These are phyloP conservation scores for Candida alai DNA, from an alignment of 805 yeast genomes.

Conservation along the genomic window DNA sequence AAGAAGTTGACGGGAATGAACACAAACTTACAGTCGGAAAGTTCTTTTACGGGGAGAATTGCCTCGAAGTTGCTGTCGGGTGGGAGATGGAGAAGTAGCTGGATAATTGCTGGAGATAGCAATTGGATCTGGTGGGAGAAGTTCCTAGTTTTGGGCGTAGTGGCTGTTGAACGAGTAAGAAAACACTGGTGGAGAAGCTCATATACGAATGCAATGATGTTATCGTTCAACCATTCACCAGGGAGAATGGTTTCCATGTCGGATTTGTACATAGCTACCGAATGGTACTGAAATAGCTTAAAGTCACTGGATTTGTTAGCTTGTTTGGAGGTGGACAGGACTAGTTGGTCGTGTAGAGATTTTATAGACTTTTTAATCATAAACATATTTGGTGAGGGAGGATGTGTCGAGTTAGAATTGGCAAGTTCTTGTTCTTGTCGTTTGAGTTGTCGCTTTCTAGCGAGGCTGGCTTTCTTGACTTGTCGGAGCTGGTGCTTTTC, in stretches of 20 bases:
- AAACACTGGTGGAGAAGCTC: constrained; percentile 39
- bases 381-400: constrained; percentile 12
- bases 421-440: constrained; percentile 12
- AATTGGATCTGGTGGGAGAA: constrained; percentile 24
- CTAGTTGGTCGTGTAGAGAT: constrained; percentile 10
- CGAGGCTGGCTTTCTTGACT: constrained; percentile 20
- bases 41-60: constrained; percentile 30
- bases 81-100: constrained; percentile 51
- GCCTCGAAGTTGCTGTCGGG: constrained; percentile 9
- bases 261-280: constrained; percentile 53
- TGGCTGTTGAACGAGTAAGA: too few relatives aligned
- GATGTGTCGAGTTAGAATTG: neutral
- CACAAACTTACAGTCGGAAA: constrained; percentile 39
- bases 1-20: constrained; percentile 66
- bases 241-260: constrained; percentile 57
- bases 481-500: constrained; percentile 20
- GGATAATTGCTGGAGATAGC: constrained; percentile 61
- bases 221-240: constrained; percentile 74
- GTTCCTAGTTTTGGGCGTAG: constrained; percentile 1
- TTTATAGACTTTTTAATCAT: constrained; percentile 16
- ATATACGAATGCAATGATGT: constrained; percentile 59
- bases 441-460: constrained; percentile 15
- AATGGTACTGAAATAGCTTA: constrained; percentile 47
- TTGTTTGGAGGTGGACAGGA: too few relatives aligned
- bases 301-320: too few relatives aligned